Percentiles rank a stretch among this genome's conserved stretches.
Conservation (phyloP, 768 basidiomycete species). For the Gymnopilus dilepis region DNA sequence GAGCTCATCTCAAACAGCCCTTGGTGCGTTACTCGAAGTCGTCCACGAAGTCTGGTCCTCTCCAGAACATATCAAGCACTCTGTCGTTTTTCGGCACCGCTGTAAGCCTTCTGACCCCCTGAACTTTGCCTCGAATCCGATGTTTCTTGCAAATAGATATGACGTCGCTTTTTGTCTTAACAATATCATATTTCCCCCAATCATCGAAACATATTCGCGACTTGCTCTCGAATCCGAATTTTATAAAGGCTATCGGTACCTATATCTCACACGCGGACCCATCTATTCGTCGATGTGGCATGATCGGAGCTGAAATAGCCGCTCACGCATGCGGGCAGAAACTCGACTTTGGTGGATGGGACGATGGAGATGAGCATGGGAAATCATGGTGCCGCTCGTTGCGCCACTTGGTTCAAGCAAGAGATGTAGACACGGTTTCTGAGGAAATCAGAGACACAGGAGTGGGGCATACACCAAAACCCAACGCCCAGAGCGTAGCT, state of each 20-base stretch:
- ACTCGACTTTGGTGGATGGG: slow-evolving; percentile 85
- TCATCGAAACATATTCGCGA: slow-evolving; percentile 49
- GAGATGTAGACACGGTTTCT: slow-evolving; percentile 56
- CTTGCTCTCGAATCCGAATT: slow-evolving; percentile 58
- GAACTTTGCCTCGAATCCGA: background rate
- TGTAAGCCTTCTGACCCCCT: slow-evolving; percentile 55
- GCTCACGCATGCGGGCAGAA: slow-evolving; percentile 66
- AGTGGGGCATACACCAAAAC: slow-evolving; percentile 3
- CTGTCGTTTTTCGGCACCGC: slow-evolving; percentile 72
- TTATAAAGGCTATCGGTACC: slow-evolving; percentile 70
- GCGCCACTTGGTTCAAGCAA: slow-evolving; percentile 52
- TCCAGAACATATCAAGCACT: slow-evolving; percentile 80
- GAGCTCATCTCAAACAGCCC: slow-evolving; percentile 36
- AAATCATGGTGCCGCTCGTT: slow-evolving; percentile 69
- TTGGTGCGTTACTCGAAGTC: slow-evolving; percentile 51
- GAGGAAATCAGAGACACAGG: background rate
- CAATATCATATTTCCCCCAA: slow-evolving; percentile 62
- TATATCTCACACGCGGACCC: slow-evolving; percentile 84
- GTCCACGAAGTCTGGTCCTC: slow-evolving; percentile 75
- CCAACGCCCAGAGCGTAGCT: slow-evolving; percentile 8
- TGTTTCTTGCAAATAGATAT: slow-evolving; percentile 53
- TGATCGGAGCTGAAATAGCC: slow-evolving; percentile 88
- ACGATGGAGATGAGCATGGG: slow-evolving; percentile 67
- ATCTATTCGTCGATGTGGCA: slow-evolving; percentile 84
- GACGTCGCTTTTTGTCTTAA: slow-evolving; percentile 71